A percentile compares a stretch with the other conserved stretches of the same genome.
Evolutionary conservation across 306 rosid genomes (phyloP).

Genomic region (Hippophae gyantsensis): DNA sequence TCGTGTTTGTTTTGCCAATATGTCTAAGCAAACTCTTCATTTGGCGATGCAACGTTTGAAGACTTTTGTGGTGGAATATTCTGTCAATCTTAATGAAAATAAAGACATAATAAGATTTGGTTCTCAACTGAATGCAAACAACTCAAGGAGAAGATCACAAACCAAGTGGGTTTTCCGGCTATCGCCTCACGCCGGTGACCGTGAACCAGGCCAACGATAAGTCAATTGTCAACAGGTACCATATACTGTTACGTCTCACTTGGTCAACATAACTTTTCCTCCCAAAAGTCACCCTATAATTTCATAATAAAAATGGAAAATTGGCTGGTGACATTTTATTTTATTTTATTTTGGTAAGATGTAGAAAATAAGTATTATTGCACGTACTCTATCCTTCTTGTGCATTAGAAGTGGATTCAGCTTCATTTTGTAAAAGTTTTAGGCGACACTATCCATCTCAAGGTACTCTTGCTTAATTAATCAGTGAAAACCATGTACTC

Average conservation of each 20-base stretch:
- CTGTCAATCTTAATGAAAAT: conserved; percentile 5
- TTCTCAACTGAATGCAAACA: conserved; percentile 7
- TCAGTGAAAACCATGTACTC: too few relatives aligned
- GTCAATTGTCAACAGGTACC: background rate
- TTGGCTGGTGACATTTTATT: background rate
- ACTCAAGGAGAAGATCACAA: conserved; percentile 36
- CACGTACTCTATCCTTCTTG: conserved; percentile 60
- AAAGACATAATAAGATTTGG: conserved; percentile 23
- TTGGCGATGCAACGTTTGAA: conserved; percentile 55
- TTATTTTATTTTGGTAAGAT: background rate
- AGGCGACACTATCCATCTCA: too few relatives aligned
- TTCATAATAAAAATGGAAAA: conserved; percentile 17
- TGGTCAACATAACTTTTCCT: background rate
- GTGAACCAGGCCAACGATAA: conserved; percentile 40
- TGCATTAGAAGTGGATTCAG: conserved; percentile 33
- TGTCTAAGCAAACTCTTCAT: conserved; percentile 50
- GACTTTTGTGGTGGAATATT: conserved; percentile 32
- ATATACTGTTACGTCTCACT: too few relatives aligned
- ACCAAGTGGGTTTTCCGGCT: conserved; percentile 74
- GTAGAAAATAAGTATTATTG: conserved; percentile 21
- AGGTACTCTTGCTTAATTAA: too few relatives aligned
- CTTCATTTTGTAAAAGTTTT: background rate
- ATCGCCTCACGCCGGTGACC: conserved; percentile 40
- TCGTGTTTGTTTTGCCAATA: conserved; percentile 67
- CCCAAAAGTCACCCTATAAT: background rate